A percentile compares a stretch with the other conserved stretches of the same genome.
phyloP scores from a whole-genome alignment of 352 stramenopile species.

The Pythium rhizo-oryzae region DNA sequence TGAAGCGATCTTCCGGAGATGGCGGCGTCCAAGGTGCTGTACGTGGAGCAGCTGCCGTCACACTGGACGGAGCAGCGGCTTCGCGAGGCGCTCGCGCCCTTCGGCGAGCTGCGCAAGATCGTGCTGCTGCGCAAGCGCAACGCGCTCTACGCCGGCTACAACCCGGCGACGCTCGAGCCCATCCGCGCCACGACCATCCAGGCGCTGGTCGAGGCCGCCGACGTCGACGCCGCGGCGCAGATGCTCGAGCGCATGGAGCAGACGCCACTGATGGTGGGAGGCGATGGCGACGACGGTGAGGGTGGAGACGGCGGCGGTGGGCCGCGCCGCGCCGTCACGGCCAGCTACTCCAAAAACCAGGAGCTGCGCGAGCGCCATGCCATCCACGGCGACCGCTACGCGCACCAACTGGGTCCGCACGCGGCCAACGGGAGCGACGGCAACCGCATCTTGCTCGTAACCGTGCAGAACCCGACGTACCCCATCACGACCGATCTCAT shows the following conservation, averaged over 20 bases:
- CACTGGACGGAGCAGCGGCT: slow-evolving; percentile 49
- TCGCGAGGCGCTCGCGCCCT: slow-evolving; percentile 30
- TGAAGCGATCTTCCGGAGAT: slow-evolving; percentile 22
- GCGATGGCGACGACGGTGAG: not conserved
- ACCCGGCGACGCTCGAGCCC: slow-evolving; percentile 38
- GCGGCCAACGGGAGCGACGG: slow-evolving; percentile 18
- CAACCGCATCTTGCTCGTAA: slow-evolving; percentile 69
- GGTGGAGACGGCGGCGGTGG: not conserved
- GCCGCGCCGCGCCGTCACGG: slow-evolving; percentile 24
- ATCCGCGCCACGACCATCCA: slow-evolving; percentile 41
- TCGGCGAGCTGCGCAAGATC: slow-evolving; percentile 39
- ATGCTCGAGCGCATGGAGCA: slow-evolving; percentile 35
- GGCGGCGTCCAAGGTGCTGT: slow-evolving; percentile 54
- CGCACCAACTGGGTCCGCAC: slow-evolving; percentile 12
- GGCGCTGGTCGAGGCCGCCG: slow-evolving; percentile 46
- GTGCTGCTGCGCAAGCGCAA: slow-evolving; percentile 60
- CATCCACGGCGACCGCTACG: slow-evolving; percentile 9
- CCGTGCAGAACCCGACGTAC: slow-evolving; percentile 68
- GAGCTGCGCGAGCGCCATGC: slow-evolving; percentile 47
- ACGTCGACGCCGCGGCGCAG: slow-evolving; percentile 33
- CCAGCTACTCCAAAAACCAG: slow-evolving; percentile 65
- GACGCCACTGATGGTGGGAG: slow-evolving; percentile 34
- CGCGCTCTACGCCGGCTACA: slow-evolving; percentile 48
- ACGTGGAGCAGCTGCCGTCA: slow-evolving; percentile 49
- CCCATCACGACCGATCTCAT: slow-evolving; percentile 63